Conservation (phyloP, 2,329 filamentous ascomycete genomes). For the Fusarium proliferatum region DNA sequence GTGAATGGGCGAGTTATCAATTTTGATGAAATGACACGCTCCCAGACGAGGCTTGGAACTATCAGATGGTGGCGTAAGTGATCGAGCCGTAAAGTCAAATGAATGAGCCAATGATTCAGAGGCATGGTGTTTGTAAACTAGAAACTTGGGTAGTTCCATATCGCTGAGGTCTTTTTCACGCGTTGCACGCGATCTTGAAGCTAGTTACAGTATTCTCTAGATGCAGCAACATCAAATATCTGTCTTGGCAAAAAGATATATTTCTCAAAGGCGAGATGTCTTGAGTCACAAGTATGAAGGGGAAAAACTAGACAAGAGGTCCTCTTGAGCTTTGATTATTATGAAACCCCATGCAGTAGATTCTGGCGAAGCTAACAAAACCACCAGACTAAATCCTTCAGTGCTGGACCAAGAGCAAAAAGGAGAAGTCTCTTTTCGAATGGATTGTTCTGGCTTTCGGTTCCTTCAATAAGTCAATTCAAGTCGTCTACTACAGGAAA, state of each 20-base stretch:
- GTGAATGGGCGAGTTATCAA: not conserved
- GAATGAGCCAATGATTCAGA: not conserved
- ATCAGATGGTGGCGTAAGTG: not conserved
- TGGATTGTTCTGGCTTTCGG: no score
- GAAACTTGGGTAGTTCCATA: not conserved
- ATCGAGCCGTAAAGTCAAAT: not conserved
- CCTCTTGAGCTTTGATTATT: not conserved
- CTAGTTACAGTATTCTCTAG: not conserved
- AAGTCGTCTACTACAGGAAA: no score
- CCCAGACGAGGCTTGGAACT: not conserved
- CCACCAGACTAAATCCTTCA: not conserved
- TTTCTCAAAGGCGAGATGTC: no score
- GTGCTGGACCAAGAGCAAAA: not conserved
- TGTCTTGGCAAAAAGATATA: no score
- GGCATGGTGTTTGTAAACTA: no score
- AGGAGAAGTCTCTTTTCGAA: no score
- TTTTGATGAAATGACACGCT: not conserved
- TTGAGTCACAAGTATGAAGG: accelerated
- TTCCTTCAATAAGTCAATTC: no score
- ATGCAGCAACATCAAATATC: not conserved
- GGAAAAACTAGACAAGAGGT: accelerated
- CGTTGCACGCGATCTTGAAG: not conserved
- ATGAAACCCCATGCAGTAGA: not conserved
- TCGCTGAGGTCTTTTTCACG: not conserved
- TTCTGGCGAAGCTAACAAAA: not conserved